Percentiles rank a stretch among this genome's conserved stretches.
phyloP scores from a whole-genome alignment of 2,329 filamentous ascomycete genomes.

The Fusarium devonianum region DNA sequence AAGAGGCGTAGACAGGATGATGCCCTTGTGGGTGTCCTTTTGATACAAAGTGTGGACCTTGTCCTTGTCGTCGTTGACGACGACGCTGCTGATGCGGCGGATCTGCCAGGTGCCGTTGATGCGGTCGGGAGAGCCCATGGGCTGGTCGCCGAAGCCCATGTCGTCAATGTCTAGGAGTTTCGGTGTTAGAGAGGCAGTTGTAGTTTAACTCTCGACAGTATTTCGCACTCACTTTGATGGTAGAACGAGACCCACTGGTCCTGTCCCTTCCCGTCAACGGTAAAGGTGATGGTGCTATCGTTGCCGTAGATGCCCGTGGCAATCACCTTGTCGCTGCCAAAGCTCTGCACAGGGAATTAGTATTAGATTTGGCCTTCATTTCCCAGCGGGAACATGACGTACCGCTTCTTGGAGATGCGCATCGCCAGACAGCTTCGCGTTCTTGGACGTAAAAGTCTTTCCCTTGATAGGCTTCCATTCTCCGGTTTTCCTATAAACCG shows the following conservation, averaged over 20 bases:
- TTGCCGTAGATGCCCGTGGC: slow-evolving; percentile 61
- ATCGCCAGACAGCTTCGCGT: slow-evolving; percentile 52
- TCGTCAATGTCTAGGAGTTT: slow-evolving; percentile 57
- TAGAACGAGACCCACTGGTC: slow-evolving; percentile 64
- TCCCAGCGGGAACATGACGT: background rate
- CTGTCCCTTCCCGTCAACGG: slow-evolving; percentile 55
- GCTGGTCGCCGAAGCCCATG: slow-evolving; percentile 65
- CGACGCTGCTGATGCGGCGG: slow-evolving; percentile 65
- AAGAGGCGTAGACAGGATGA: slow-evolving; percentile 65
- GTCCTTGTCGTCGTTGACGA: slow-evolving; percentile 58
- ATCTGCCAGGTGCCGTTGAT: slow-evolving; percentile 67
- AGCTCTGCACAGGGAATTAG: slow-evolving; percentile 42
- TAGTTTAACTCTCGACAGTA: too few species aligned
- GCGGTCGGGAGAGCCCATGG: slow-evolving; percentile 64
- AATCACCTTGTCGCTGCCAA: slow-evolving; percentile 55
- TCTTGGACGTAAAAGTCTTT: slow-evolving; percentile 54
- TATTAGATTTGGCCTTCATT: rapidly evolving
- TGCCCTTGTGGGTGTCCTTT: slow-evolving; percentile 63
- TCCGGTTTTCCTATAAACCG: slow-evolving; percentile 49
- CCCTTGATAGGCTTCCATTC: slow-evolving; percentile 56
- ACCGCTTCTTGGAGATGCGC: slow-evolving; percentile 60
- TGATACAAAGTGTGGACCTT: slow-evolving; percentile 59
- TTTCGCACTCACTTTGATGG: slow-evolving; percentile 53
- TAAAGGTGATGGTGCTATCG: slow-evolving; percentile 59
- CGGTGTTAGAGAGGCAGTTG: background rate